A percentile compares a stretch with the other conserved stretches of the same genome.
Conservation (phyloP, 1,139 yeast species). For the Eremothecium gossypii region DNA sequence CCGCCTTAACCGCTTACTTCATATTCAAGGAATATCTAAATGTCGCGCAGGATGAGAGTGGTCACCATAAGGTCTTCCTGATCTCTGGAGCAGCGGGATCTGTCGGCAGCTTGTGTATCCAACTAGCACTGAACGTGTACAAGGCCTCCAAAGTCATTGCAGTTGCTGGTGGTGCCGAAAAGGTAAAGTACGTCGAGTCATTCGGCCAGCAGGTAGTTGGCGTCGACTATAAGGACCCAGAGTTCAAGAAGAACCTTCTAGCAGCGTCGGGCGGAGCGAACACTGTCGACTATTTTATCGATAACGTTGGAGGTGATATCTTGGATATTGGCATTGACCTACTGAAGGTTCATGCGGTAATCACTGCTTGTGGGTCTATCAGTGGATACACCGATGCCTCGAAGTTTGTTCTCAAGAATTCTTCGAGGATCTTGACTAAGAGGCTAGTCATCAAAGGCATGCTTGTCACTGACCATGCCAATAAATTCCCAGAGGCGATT, state of each 20-base stretch:
- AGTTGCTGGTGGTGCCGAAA: slow-evolving; percentile 53
- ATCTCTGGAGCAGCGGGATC: slow-evolving; percentile 68
- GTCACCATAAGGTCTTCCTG: slow-evolving; percentile 36
- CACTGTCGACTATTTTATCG: slow-evolving; percentile 41
- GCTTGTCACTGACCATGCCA: slow-evolving; percentile 33
- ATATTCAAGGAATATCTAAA: slow-evolving; percentile 42
- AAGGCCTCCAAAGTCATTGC: slow-evolving; percentile 53
- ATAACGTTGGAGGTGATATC: slow-evolving; percentile 57
- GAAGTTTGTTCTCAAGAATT: slow-evolving; percentile 32
- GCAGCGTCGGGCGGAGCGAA: slow-evolving; percentile 40
- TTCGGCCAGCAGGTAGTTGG: slow-evolving; percentile 46
- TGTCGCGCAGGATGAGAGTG: slow-evolving; percentile 30
- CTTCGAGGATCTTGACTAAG: slow-evolving; percentile 39
- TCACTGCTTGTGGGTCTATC: slow-evolving; percentile 56
- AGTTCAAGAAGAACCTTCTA: slow-evolving; percentile 36
- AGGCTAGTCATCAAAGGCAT: slow-evolving; percentile 44
- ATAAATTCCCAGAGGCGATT: slow-evolving; percentile 34
- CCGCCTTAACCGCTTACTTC: slow-evolving; percentile 56
- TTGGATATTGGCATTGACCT: slow-evolving; percentile 40
- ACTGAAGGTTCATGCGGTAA: slow-evolving; percentile 36
- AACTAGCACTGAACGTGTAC: slow-evolving; percentile 45
- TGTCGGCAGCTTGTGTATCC: slow-evolving; percentile 55
- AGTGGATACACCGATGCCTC: slow-evolving; percentile 44
- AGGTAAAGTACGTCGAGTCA: slow-evolving; percentile 45
- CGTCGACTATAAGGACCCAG: slow-evolving; percentile 45